These are phyloP conservation scores for Phialocephala sp. DNA, from an alignment of 2,329 filamentous ascomycete genomes.

Conservation along the genomic window DNA sequence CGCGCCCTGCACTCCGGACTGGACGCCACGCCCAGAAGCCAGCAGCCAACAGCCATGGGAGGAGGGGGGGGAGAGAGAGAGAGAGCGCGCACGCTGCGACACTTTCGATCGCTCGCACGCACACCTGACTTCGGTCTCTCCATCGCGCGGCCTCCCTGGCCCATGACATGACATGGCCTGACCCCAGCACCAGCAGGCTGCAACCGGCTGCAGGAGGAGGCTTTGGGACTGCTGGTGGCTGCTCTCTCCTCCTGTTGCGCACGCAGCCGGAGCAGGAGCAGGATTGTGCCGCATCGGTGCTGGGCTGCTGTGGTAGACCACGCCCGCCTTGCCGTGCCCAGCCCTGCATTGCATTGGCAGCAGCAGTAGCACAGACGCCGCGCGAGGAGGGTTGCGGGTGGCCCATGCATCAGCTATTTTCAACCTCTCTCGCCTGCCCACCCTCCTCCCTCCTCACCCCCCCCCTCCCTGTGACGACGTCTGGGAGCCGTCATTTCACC, in stretches of 20 bases:
- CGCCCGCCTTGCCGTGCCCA: constrained; percentile 25
- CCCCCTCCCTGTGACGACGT: constrained; percentile 10
- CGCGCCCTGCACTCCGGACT: constrained; percentile 19
- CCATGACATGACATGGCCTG: constrained; percentile 29
- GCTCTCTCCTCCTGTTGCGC: neutral
- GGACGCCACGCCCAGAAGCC: constrained; percentile 28
- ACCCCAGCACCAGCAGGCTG: constrained; percentile 24
- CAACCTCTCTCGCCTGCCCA: constrained; percentile 5
- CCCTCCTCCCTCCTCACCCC: no score
- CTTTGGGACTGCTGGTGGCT: constrained; percentile 1
- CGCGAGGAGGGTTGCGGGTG: neutral
- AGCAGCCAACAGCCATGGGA: constrained; percentile 29
- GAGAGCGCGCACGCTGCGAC: constrained; percentile 14
- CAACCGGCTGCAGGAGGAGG: constrained; percentile 19
- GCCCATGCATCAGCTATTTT: constrained; percentile 22
- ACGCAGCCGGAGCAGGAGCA: constrained; percentile 2
- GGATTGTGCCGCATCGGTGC: constrained; percentile 25
- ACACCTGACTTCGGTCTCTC: constrained; percentile 21
- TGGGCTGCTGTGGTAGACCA: constrained; percentile 13
- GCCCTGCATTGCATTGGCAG: constrained; percentile 7
- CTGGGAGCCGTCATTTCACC: constrained; percentile 1
- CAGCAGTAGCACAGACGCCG: constrained; percentile 22
- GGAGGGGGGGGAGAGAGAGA: no score
- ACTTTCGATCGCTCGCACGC: constrained; percentile 24
- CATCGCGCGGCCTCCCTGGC: constrained; percentile 14